These are phyloP conservation scores for Coemansia sp. DNA, from an alignment of 192 early-diverging fungal genomes.

Conservation along the genomic window DNA sequence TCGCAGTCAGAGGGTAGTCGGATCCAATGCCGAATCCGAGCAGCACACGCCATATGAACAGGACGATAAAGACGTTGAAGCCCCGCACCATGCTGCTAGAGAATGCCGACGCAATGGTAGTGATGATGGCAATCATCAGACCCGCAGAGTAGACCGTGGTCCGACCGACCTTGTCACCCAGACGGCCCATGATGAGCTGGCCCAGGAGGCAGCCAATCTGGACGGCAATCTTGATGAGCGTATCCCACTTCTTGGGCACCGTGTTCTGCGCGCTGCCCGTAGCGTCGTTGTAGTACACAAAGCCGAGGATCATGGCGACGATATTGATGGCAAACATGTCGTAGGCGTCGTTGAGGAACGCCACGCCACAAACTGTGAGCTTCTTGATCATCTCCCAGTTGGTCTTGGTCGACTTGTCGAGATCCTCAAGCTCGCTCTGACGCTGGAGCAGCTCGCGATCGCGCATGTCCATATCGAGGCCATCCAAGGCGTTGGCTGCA, in stretches of 20 bases:
- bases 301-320: slow-evolving; percentile 85
- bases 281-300: slow-evolving; percentile 62
- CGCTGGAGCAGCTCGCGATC: slow-evolving; percentile 50
- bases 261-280: slow-evolving; percentile 47
- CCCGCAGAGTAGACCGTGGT: slow-evolving; percentile 89
- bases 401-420: slow-evolving; percentile 65
- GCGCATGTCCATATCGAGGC: slow-evolving; percentile 34
- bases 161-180: slow-evolving; percentile 90
- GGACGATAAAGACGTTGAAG: slow-evolving; percentile 66
- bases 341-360: slow-evolving; percentile 96
- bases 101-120: slow-evolving; percentile 81
- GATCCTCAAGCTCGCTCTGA: slow-evolving; percentile 46
- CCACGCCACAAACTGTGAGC: slow-evolving; percentile 73
- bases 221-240: slow-evolving; percentile 85
- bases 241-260: slow-evolving; percentile 74
- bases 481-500: neutral
- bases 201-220: slow-evolving; percentile 91
- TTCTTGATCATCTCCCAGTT: slow-evolving; percentile 78
- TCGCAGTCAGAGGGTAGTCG: slow-evolving; percentile 94
- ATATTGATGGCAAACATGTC: slow-evolving; percentile 95
- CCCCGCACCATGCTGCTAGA: slow-evolving; percentile 70
- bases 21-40: slow-evolving; percentile 95
- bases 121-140: slow-evolving; percentile 89
- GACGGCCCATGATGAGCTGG: slow-evolving; percentile 85
- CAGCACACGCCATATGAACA: slow-evolving; percentile 90